A percentile compares a stretch with the other conserved stretches of the same genome.
These are phyloP conservation scores for Aspergillus glaucus DNA, from an alignment of 2,329 filamentous ascomycete genomes.

Conservation along the genomic window DNA sequence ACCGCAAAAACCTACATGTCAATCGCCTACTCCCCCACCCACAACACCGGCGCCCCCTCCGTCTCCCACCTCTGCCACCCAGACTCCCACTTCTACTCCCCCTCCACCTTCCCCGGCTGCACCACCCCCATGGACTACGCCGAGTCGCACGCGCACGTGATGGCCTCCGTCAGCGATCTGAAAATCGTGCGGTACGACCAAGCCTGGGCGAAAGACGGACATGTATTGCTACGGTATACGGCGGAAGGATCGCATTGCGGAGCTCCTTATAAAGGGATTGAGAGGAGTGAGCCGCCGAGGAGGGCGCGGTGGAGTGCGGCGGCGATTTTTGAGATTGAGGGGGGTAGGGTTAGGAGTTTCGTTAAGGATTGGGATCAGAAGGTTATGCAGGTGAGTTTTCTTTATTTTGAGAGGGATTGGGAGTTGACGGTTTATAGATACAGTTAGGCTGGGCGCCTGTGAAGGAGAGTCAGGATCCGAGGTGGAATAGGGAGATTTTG, in stretches of 20 bases:
- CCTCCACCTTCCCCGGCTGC: constrained; percentile 33
- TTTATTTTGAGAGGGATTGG: background rate
- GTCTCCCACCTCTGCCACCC: constrained; percentile 29
- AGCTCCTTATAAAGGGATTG: constrained; percentile 30
- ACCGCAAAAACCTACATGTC: constrained; percentile 33
- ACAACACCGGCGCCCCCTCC: constrained; percentile 28
- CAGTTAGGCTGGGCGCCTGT: constrained; percentile 17
- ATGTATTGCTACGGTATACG: constrained; percentile 32
- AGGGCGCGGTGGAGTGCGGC: constrained; percentile 33
- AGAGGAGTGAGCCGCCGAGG: constrained; percentile 19
- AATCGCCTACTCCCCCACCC: constrained; percentile 30
- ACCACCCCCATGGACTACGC: constrained; percentile 34
- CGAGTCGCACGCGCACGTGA: constrained; percentile 31
- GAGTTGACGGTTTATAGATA: constrained; percentile 6
- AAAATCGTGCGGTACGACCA: constrained; percentile 32
- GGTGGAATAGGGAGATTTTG: constrained; percentile 14
- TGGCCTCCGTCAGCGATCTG: constrained; percentile 28
- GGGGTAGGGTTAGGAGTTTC: constrained; percentile 31
- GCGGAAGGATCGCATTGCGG: constrained; percentile 33
- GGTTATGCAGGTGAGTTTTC: constrained; percentile 14
- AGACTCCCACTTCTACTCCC: constrained; percentile 29
- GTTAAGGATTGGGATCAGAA: constrained; percentile 35
- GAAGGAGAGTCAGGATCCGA: constrained; percentile 12
- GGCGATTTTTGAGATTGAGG: constrained; percentile 33
- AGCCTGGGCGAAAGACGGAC: constrained; percentile 29